These are phyloP conservation scores for Trichosporon inkin DNA, from an alignment of 1,284 basidiomycete genomes.

Conservation along the genomic window DNA sequence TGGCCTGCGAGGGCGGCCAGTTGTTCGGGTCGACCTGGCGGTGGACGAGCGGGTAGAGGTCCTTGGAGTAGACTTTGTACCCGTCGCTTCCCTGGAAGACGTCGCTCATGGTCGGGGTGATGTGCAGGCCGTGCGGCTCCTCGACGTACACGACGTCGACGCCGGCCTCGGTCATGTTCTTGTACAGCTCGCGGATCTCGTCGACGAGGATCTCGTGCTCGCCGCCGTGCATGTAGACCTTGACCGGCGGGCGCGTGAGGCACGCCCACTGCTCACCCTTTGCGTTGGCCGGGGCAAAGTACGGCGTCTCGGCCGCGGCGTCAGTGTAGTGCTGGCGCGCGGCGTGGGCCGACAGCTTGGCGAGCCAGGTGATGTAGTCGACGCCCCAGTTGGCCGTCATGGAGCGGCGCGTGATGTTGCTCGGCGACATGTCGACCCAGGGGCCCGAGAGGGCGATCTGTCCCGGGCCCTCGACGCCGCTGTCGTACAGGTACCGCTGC, in stretches of 20 bases:
- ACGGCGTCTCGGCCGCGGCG: conserved; percentile 5
- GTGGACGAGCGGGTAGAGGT: conserved; percentile 1
- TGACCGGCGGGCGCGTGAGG: conserved; percentile 3
- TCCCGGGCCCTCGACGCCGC: neutral
- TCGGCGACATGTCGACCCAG: conserved; percentile 15
- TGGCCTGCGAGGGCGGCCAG: conserved; percentile 1
- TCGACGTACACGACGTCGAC: conserved; percentile 13
- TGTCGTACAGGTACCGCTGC: conserved; percentile 10
- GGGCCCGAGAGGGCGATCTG: conserved; percentile 14
- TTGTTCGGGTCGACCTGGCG: conserved; percentile 4
- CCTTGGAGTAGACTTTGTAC: conserved; percentile 2
- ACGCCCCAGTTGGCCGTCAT: conserved; percentile 13
- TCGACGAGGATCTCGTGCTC: conserved; percentile 16
- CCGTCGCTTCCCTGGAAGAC: neutral
- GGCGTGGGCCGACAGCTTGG: neutral
- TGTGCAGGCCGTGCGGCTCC: conserved; percentile 8
- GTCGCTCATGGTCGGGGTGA: conserved; percentile 3
- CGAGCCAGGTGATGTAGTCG: conserved; percentile 13
- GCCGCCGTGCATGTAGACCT: conserved; percentile 18
- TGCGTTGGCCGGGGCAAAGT: conserved; percentile 12
- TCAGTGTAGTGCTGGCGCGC: conserved; percentile 12
- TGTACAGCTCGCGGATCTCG: conserved; percentile 15
- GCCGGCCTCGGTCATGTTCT: conserved; percentile 13
- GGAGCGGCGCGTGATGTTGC: neutral
- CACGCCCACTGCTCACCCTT: conserved; percentile 3